A percentile compares a stretch with the other conserved stretches of the same genome.
Evolutionary conservation across 441 rosid species (phyloP).

Genomic region (Capsella rubella): DNA sequence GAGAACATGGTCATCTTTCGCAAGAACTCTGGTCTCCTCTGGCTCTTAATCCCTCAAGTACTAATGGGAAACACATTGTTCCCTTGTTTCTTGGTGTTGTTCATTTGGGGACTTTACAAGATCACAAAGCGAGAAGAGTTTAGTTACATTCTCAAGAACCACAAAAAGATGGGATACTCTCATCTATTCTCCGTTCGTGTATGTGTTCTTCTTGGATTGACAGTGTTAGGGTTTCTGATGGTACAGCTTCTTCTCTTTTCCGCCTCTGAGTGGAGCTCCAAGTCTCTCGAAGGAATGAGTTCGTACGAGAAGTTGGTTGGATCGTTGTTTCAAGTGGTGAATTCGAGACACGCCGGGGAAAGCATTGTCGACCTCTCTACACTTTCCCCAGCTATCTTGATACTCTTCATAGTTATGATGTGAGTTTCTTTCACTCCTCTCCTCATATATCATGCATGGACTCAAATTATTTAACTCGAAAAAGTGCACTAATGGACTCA

Average conservation of each 20-base stretch:
- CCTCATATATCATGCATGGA: neutral
- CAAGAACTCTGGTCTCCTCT: constrained; percentile 61
- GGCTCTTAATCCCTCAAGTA: constrained; percentile 55
- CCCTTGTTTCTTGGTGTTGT: constrained; percentile 51
- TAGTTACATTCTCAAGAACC: constrained; percentile 50
- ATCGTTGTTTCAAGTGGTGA: constrained; percentile 52
- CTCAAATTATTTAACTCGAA: neutral
- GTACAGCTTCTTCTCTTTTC: constrained; percentile 50
- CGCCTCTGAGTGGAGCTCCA: constrained; percentile 58
- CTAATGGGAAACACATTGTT: constrained; percentile 66
- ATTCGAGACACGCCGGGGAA: constrained; percentile 64
- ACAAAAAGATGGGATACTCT: constrained; percentile 48
- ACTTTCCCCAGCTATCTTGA: constrained; percentile 55
- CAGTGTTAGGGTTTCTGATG: constrained; percentile 50
- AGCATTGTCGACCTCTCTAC: constrained; percentile 59
- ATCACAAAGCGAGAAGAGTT: constrained; percentile 41
- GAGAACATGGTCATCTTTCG: constrained; percentile 68
- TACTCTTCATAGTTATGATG: constrained; percentile 66
- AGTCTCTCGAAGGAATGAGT: constrained; percentile 51
- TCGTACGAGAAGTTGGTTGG: constrained; percentile 51
- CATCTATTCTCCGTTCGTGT: constrained; percentile 50
- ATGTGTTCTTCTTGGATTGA: constrained; percentile 44
- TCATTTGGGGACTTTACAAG: constrained; percentile 53
- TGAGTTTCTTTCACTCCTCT: constrained; percentile 44
- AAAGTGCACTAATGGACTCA: neutral